phyloP scores from a whole-genome alignment of 768 basidiomycete genomes.

The Kwoniella dejecticola region DNA sequence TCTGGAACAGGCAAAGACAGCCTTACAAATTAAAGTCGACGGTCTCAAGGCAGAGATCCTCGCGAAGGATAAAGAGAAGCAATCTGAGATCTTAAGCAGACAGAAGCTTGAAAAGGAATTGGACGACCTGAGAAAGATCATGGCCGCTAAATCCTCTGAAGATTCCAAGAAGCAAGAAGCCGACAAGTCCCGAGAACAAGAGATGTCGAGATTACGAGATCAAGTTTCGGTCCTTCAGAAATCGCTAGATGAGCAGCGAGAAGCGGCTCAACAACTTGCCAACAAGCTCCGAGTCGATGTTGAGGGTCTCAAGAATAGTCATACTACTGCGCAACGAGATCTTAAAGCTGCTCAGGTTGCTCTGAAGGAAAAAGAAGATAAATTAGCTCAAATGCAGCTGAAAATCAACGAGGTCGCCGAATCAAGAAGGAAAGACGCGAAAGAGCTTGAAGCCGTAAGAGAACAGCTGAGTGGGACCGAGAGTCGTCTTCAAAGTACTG shows the following conservation, averaged over 20 bases:
- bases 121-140: slow-evolving; percentile 77
- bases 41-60: slow-evolving; percentile 61
- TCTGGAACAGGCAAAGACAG: slow-evolving; percentile 28
- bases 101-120: slow-evolving; percentile 76
- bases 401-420: slow-evolving; percentile 20
- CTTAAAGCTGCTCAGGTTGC: slow-evolving; percentile 61
- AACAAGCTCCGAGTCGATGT: slow-evolving; percentile 75
- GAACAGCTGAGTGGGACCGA: slow-evolving; percentile 33
- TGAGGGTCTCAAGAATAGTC: slow-evolving; percentile 66
- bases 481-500: slow-evolving; percentile 23
- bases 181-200: slow-evolving; percentile 82
- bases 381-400: slow-evolving; percentile 53
- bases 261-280: slow-evolving; percentile 65
- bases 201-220: slow-evolving; percentile 70
- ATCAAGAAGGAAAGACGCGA: slow-evolving; percentile 27
- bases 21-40: slow-evolving; percentile 33
- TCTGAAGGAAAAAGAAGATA: slow-evolving; percentile 62
- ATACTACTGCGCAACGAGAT: slow-evolving; percentile 66
- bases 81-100: slow-evolving; percentile 26
- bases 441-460: slow-evolving; percentile 32
- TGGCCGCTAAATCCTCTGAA: slow-evolving; percentile 83
- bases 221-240: slow-evolving; percentile 67
- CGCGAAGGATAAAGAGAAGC: slow-evolving; percentile 57
- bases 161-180: slow-evolving; percentile 80
- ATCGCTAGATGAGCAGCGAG: slow-evolving; percentile 69